Conservation (phyloP, 2,329 filamentous ascomycete genomes). For the Cladosporium sp. region DNA sequence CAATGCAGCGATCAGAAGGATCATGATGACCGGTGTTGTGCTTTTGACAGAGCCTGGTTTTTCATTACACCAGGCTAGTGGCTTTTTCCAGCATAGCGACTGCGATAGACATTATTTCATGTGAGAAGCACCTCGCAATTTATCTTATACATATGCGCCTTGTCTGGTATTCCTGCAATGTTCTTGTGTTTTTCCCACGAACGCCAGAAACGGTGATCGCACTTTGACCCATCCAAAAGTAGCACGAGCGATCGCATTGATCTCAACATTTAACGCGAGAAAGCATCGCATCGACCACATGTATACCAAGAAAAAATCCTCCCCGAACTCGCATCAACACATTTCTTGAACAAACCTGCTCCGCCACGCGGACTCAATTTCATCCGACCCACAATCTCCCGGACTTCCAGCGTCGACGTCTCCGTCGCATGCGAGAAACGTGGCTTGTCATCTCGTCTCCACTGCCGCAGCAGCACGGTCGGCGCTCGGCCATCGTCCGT, state of each 20-base stretch:
- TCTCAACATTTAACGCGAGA: neutral
- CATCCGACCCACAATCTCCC: neutral
- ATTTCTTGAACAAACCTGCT: neutral
- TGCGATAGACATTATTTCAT: neutral
- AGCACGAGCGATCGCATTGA: no score
- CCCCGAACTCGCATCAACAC: neutral
- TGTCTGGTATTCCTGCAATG: neutral
- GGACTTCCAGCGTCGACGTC: neutral
- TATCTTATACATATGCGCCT: neutral
- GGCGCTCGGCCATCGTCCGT: conserved; percentile 3
- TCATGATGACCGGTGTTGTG: neutral
- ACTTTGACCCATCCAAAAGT: neutral
- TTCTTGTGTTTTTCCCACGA: neutral
- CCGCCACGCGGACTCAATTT: conserved; percentile 6
- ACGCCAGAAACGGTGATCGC: neutral
- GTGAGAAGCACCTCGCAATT: no score
- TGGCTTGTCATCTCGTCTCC: neutral
- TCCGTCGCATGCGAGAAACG: neutral
- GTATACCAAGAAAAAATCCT: neutral
- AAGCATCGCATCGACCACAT: neutral
- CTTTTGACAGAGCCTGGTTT: neutral
- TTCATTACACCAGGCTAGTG: neutral
- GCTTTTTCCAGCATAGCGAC: neutral
- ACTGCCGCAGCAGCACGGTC: neutral
- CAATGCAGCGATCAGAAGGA: neutral